phyloP scores from a whole-genome alignment of 176 grass and related monocot genomes.

The Aegilops umbellulata region DNA sequence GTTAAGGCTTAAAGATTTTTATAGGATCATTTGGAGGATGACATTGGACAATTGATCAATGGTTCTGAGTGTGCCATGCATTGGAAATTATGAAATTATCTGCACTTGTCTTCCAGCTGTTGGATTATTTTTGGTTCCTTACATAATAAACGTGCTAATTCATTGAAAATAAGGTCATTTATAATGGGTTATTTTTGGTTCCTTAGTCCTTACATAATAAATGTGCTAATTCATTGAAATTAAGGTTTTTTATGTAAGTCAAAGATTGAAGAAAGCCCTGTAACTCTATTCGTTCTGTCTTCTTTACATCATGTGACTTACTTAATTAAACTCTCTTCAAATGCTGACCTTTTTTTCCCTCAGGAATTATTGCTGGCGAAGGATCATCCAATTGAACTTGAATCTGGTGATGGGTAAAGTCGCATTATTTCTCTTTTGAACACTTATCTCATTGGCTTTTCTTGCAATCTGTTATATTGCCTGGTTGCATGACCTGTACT shows the following conservation, averaged over 20 bases:
- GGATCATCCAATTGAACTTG: slow-evolving; percentile 57
- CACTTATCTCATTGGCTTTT: not conserved
- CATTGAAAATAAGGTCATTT: not conserved
- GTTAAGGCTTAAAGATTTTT: not conserved
- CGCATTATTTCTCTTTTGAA: slow-evolving; percentile 19
- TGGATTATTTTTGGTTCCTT: not conserved
- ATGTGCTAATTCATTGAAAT: slow-evolving; percentile 6
- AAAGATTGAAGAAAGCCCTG: not conserved
- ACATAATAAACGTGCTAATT: not conserved
- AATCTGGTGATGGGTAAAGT: slow-evolving; percentile 69
- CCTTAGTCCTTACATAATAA: not conserved
- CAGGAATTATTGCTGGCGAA: slow-evolving; percentile 86
- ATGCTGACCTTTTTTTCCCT: slow-evolving; percentile 33
- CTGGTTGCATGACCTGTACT: not conserved
- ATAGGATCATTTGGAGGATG: not conserved
- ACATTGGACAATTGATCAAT: not conserved
- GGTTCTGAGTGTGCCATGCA: not conserved
- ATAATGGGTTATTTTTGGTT: not conserved
- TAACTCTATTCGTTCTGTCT: slow-evolving; percentile 14
- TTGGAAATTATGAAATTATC: not conserved
- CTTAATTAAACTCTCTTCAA: not conserved
- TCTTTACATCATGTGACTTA: not conserved
- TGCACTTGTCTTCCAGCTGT: not conserved
- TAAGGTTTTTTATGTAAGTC: not conserved
- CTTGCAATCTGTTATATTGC: not conserved